Conservation (phyloP, 495 filamentous ascomycete species). For the Penicillium simplicissimum region DNA sequence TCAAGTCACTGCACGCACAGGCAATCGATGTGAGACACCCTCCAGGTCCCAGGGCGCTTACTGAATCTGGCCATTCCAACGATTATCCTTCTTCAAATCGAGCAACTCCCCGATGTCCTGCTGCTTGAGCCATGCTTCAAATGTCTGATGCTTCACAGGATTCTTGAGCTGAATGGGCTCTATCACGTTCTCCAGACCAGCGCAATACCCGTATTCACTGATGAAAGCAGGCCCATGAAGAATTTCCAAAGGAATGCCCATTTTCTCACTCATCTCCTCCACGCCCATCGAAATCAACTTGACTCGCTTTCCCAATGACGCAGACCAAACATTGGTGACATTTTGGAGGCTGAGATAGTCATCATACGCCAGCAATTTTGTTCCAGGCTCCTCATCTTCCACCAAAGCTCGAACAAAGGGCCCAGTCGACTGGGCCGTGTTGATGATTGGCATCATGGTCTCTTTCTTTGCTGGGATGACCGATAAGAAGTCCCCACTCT, state of each 20-base stretch:
- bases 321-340: not conserved
- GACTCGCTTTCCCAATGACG: not conserved
- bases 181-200: not conserved
- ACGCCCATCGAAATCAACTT: not conserved
- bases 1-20: too few species aligned
- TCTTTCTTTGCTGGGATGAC: not conserved
- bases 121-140: not conserved
- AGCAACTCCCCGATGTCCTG: not conserved
- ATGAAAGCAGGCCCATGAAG: not conserved
- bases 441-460: slow-evolving; percentile 1
- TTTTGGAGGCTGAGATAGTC: slow-evolving; percentile 1
- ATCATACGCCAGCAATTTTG: not conserved
- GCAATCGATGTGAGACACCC: not conserved
- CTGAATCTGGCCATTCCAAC: not conserved
- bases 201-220: not conserved
- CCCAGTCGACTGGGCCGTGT: not conserved
- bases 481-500: not conserved
- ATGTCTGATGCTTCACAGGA: not conserved
- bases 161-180: slow-evolving; percentile 1
- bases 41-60: not conserved
- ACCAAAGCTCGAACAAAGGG: not conserved
- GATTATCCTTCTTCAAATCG: not conserved
- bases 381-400: slow-evolving; percentile 1
- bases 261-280: not conserved
- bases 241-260: not conserved